A percentile compares a stretch with the other conserved stretches of the same genome.
Conservation (phyloP, 164 flowering plant genomes). For the Vitis cinerea region DNA sequence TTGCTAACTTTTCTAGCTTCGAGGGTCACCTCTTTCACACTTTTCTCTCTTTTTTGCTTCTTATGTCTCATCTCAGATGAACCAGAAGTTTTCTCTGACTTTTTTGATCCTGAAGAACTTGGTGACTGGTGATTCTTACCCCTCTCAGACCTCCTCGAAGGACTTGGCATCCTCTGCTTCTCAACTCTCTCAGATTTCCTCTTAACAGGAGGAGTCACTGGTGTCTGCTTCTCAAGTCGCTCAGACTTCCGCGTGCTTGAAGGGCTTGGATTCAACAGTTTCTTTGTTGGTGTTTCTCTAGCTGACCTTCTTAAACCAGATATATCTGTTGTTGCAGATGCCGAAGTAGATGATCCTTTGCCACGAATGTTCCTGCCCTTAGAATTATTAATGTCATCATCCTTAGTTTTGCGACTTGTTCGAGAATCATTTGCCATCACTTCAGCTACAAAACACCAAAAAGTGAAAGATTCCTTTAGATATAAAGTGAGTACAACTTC, state of each 20-base stretch:
- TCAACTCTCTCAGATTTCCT: slow-evolving; percentile 39
- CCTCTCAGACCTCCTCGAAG: slow-evolving; percentile 52
- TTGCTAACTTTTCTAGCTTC: slow-evolving; percentile 20
- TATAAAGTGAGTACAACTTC: neutral
- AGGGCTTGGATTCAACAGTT: slow-evolving; percentile 21
- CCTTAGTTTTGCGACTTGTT: slow-evolving; percentile 19
- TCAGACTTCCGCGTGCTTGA: slow-evolving; percentile 42
- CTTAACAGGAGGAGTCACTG: slow-evolving; percentile 22
- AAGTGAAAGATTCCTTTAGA: neutral
- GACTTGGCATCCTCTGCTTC: slow-evolving; percentile 34
- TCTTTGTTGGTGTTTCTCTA: slow-evolving; percentile 39
- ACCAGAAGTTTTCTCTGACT: slow-evolving; percentile 25
- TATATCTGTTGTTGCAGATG: slow-evolving; percentile 21
- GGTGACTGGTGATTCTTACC: slow-evolving; percentile 26
- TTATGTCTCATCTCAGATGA: slow-evolving; percentile 22
- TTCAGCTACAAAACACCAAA: slow-evolving; percentile 1
- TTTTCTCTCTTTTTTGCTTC: slow-evolving; percentile 28
- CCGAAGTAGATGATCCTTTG: slow-evolving; percentile 21
- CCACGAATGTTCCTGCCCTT: slow-evolving; percentile 18
- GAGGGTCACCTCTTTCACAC: slow-evolving; percentile 18
- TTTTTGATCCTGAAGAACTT: slow-evolving; percentile 40
- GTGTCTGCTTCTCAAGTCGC: slow-evolving; percentile 35
- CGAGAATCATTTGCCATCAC: slow-evolving; percentile 30
- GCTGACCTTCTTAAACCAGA: slow-evolving; percentile 50
- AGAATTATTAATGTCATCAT: slow-evolving; percentile 20